These are phyloP conservation scores for Xylariales sp. DNA, from an alignment of 2,329 filamentous ascomycete genomes.

Conservation along the genomic window DNA sequence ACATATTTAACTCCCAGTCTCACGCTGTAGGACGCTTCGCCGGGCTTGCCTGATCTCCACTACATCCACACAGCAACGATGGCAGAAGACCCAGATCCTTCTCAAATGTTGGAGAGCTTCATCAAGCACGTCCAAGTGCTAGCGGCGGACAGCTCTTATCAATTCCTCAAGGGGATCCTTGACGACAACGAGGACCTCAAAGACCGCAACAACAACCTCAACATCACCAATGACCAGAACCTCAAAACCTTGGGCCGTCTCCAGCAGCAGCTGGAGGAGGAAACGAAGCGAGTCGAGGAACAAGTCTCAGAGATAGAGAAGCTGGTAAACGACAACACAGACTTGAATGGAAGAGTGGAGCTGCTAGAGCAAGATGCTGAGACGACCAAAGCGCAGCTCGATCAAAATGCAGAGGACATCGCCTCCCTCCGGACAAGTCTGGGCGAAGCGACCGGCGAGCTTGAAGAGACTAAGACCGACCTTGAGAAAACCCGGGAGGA, in stretches of 20 bases:
- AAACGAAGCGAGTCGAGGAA: constrained; percentile 3
- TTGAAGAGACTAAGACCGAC: not conserved
- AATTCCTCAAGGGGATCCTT: constrained; percentile 7
- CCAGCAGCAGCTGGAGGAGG: constrained; percentile 6
- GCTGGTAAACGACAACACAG: constrained; percentile 1
- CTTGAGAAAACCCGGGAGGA: not conserved
- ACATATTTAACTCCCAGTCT: too few species aligned
- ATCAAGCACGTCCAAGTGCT: constrained; percentile 6
- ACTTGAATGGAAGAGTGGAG: not conserved
- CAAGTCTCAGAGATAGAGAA: not conserved
- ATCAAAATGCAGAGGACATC: not conserved
- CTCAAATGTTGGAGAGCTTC: constrained; percentile 6
- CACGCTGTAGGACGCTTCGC: too few species aligned
- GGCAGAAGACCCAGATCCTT: constrained; percentile 5
- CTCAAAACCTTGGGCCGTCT: constrained; percentile 2
- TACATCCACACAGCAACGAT: not conserved
- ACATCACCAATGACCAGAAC: constrained; percentile 9
- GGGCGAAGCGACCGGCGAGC: not conserved
- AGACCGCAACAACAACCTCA: constrained; percentile 5
- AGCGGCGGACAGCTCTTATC: constrained; percentile 2
- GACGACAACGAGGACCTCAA: constrained; percentile 6
- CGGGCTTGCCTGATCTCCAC: too few species aligned
- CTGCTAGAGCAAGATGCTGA: constrained; percentile 4
- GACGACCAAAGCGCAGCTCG: not conserved
- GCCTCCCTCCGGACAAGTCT: not conserved